A percentile compares a stretch with the other conserved stretches of the same genome.
Conservation (phyloP, 768 basidiomycete genomes). For the Pleurotus salmoneostramineus region DNA sequence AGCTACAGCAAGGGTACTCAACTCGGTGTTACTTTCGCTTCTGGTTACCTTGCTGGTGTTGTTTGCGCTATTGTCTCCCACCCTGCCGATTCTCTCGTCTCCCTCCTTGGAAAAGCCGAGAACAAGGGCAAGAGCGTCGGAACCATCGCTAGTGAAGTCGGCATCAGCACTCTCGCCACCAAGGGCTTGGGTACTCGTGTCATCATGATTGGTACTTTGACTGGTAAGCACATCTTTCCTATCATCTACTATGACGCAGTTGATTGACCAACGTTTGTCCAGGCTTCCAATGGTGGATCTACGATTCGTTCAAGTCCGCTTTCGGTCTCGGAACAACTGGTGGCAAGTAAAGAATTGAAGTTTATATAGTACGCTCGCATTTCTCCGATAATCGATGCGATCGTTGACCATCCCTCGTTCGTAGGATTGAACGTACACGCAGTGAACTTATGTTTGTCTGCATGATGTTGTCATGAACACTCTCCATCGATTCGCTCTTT, state of each 20-base stretch:
- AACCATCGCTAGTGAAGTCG: conserved; percentile 68
- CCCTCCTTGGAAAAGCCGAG: conserved; percentile 85
- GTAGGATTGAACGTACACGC: conserved; percentile 5
- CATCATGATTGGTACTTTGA: conserved; percentile 69
- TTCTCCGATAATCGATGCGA: neutral
- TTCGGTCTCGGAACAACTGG: conserved; percentile 89
- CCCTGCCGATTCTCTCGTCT: conserved; percentile 91
- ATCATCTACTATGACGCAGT: neutral
- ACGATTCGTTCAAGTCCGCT: conserved; percentile 78
- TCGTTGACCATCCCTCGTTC: neutral
- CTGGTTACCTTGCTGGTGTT: conserved; percentile 94
- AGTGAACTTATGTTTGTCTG: neutral
- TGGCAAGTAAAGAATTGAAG: conserved; percentile 58
- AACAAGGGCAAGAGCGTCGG: conserved; percentile 82
- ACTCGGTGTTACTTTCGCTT: conserved; percentile 84
- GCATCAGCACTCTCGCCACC: conserved; percentile 59
- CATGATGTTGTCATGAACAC: conserved; percentile 6
- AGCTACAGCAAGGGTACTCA: conserved; percentile 79
- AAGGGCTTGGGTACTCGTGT: conserved; percentile 88
- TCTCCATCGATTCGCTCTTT: conserved; percentile 7
- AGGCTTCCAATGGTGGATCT: conserved; percentile 95
- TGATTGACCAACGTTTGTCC: conserved; percentile 25
- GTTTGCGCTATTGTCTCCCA: conserved; percentile 96
- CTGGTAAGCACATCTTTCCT: conserved; percentile 24
- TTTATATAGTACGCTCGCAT: neutral